Percentiles rank a stretch among this genome's conserved stretches.
Evolutionary conservation across 2,329 filamentous ascomycete genomes (phyloP).

Genomic region (Colletotrichum sp.): DNA sequence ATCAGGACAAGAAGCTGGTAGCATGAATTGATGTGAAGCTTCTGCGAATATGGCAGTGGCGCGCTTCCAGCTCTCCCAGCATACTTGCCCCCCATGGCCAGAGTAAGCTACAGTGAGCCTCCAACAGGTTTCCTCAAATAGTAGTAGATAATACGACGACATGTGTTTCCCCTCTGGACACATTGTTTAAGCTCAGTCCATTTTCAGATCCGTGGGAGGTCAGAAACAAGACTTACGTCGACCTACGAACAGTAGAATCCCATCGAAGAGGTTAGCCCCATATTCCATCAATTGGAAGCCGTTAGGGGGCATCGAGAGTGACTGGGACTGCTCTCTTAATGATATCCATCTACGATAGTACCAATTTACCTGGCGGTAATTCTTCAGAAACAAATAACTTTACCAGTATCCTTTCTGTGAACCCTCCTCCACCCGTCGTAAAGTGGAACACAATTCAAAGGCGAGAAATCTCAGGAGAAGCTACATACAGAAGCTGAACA

Average conservation of each 20-base stretch:
- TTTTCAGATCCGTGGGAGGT: not conserved
- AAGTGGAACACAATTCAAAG: accelerated
- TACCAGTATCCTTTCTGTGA: not conserved
- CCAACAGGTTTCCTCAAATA: not conserved
- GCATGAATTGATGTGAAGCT: not conserved
- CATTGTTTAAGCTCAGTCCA: no score
- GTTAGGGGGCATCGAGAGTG: not conserved
- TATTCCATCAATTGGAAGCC: no score
- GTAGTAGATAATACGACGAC: not conserved
- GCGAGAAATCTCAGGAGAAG: not conserved
- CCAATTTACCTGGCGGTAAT: not conserved
- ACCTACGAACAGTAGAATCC: not conserved
- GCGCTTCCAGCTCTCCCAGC: not conserved
- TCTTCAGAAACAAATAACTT: not conserved
- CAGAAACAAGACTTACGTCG: not conserved
- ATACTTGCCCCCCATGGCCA: not conserved
- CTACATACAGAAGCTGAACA: not conserved
- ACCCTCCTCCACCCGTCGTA: accelerated
- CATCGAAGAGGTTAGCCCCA: not conserved
- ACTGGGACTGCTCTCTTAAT: not conserved
- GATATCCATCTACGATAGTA: not conserved
- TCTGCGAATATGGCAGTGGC: not conserved
- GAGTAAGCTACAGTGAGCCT: not conserved
- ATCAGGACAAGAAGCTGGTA: not conserved
- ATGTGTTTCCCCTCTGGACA: no score